Evolutionary conservation across 257 asterid genomes (phyloP), one percentile per base, ranked within the genome.

Genomic region (Linderniella brevidens): DNA sequence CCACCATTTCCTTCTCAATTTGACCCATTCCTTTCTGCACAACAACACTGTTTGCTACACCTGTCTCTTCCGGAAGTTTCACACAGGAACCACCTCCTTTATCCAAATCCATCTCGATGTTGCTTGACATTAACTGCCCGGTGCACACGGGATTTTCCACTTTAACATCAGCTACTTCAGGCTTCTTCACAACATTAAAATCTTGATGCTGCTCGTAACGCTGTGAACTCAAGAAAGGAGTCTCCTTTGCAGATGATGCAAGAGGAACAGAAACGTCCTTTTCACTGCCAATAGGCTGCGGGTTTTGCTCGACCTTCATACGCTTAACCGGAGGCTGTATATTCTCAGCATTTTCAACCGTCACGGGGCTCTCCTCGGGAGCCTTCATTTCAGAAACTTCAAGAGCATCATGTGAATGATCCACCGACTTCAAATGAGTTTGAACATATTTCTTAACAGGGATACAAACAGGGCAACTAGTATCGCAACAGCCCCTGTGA

Each of bases 381-480:
- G 50, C 51, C 39, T 68, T 53, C 55, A 66, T 73, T 54, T 61
- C 71, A 41, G 67, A 53, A 58, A 62, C 57, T 68, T 79, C 87
- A 41, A 60, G 69, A 63, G 74, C 36, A 58, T 64, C 79, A 57
- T 58, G 41, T 43, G 81, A 50, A 48, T 72, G 68, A 55, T 77
- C 60, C 46, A 41, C 4, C 35, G 32, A 72, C 66, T 65, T 84
- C 76, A 25, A 25, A 25, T 32, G 78, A 64, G 74, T 60, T 82
- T 58, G 59, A 55, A 72, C 59, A 60, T 54, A 76, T 47, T 62
- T 72, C 66, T 64, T 80, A 47, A 84, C 92, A 55, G 93, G 94
- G 66, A 78, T 17, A 71, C 97, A 88, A 64, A 84, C 93, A 18
- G 93, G 90, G 69, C 97, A 88, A 63, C 50, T 76, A 58, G 68